These are phyloP conservation scores for Ganoderma leucocontextum DNA, from an alignment of 1,284 basidiomycete species.

Conservation along the genomic window DNA sequence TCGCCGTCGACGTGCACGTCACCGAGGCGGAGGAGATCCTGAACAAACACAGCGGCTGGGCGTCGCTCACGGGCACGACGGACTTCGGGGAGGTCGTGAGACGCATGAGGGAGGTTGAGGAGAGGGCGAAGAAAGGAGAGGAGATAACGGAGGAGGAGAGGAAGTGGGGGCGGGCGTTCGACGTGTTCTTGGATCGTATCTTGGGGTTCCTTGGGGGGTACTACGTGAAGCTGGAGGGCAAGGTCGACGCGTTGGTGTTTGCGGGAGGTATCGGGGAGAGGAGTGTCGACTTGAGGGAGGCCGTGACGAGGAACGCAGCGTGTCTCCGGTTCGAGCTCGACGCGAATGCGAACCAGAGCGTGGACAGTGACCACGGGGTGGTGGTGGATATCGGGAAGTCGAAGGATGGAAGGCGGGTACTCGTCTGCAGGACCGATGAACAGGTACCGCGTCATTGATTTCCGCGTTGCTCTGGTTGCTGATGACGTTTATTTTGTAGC, in stretches of 20 bases:
- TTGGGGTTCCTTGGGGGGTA: slow-evolving; percentile 78
- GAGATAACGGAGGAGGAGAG: slow-evolving; percentile 40
- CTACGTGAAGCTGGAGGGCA: slow-evolving; percentile 70
- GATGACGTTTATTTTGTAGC: slow-evolving; percentile 43
- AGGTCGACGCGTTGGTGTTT: slow-evolving; percentile 84
- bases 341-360: slow-evolving; percentile 43
- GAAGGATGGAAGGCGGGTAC: slow-evolving; percentile 46
- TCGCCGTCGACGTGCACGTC: slow-evolving; percentile 66
- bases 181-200: slow-evolving; percentile 79
- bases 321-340: slow-evolving; percentile 70
- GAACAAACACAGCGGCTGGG: slow-evolving; percentile 80
- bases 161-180: slow-evolving; percentile 65
- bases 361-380: slow-evolving; percentile 50
- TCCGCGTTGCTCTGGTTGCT: slow-evolving; percentile 2
- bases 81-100: slow-evolving; percentile 74
- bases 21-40: slow-evolving; percentile 83
- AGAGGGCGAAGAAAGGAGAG: slow-evolving; percentile 36
- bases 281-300: slow-evolving; percentile 64
- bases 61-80: slow-evolving; percentile 80
- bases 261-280: slow-evolving; percentile 88
- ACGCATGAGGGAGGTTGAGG: slow-evolving; percentile 39
- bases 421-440: slow-evolving; percentile 75
- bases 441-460: slow-evolving; percentile 38
- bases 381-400: slow-evolving; percentile 56
- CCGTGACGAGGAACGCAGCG: slow-evolving; percentile 58